phyloP scores from a whole-genome alignment of 2,329 filamentous ascomycete species.

The Calonectria pauciramosa region DNA sequence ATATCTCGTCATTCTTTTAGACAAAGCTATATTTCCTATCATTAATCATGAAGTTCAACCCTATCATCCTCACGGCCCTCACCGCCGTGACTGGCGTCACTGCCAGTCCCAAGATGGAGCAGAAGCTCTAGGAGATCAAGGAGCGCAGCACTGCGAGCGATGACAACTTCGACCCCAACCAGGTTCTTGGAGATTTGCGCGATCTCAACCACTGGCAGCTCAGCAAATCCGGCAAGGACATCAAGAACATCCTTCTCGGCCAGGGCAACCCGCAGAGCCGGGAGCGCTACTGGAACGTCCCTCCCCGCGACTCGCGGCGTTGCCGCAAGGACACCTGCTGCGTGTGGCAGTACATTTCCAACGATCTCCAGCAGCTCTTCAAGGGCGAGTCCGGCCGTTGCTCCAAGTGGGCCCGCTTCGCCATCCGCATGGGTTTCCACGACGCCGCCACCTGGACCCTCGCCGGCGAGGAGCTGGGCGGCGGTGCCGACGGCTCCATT shows the following conservation, averaged over 20 bases:
- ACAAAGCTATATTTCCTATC: not conserved
- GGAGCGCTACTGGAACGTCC: conserved; percentile 42
- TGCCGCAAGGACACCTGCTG: conserved; percentile 59
- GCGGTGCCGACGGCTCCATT: conserved; percentile 63
- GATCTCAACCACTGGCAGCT: conserved; percentile 48
- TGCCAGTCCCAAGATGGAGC: conserved; percentile 41
- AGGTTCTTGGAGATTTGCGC: conserved; percentile 57
- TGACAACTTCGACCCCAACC: conserved; percentile 36
- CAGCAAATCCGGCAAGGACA: conserved; percentile 50
- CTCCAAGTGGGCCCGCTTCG: conserved; percentile 58
- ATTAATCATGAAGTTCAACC: conserved; percentile 45
- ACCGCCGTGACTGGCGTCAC: conserved; percentile 32
- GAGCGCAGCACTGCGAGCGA: conserved; percentile 25
- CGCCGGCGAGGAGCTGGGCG: conserved; percentile 47
- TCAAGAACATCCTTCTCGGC: conserved; percentile 55
- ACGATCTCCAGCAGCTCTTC: conserved; percentile 55
- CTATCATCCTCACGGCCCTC: conserved; percentile 38
- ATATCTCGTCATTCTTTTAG: not conserved
- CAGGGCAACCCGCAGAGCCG: conserved; percentile 45
- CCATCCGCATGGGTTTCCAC: conserved; percentile 63
- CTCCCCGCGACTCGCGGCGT: conserved; percentile 36
- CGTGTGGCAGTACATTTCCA: conserved; percentile 59
- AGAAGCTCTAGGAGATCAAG: conserved; percentile 39
- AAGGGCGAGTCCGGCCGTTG: conserved; percentile 55
- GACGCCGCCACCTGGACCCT: conserved; percentile 62